Conservation (phyloP, 176 grass and related monocot genomes). For the Oryza officinalis region DNA sequence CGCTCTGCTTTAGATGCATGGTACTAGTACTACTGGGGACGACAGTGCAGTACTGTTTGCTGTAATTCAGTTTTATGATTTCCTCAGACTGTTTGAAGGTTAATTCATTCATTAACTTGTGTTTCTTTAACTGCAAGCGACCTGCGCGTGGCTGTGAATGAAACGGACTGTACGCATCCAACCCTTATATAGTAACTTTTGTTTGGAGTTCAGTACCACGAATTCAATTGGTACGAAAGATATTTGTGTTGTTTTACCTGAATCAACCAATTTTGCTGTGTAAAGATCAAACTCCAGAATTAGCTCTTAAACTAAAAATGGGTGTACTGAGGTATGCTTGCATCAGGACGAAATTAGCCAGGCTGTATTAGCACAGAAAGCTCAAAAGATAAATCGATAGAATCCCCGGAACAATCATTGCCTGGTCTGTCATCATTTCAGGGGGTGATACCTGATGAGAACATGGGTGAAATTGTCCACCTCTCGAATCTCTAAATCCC, state of each 20-base stretch:
- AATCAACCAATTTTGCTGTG: background rate
- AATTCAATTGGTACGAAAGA: slow-evolving; percentile 1
- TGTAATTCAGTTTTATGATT: background rate
- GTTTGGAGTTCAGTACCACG: background rate
- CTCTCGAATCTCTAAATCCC: slow-evolving; percentile 1
- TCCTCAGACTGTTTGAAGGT: slow-evolving; percentile 14
- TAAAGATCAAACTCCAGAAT: background rate
- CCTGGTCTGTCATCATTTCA: slow-evolving; percentile 10
- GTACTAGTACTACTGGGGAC: background rate
- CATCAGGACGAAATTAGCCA: background rate
- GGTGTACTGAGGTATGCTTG: background rate
- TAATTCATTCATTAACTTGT: slow-evolving; percentile 2
- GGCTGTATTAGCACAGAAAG: background rate
- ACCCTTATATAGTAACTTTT: background rate
- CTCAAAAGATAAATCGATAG: background rate
- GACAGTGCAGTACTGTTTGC: background rate
- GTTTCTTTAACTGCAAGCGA: slow-evolving; percentile 24
- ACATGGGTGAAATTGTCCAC: background rate
- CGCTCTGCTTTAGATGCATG: slow-evolving; percentile 24
- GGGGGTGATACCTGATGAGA: background rate
- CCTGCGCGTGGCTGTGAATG: background rate
- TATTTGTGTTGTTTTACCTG: background rate
- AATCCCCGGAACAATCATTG: background rate
- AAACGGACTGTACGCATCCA: background rate
- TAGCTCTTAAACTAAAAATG: background rate